Evolutionary conservation across 2,329 filamentous ascomycete genomes (phyloP), one percentile per base, ranked within the genome.

Genomic region (Claviceps sp.): DNA sequence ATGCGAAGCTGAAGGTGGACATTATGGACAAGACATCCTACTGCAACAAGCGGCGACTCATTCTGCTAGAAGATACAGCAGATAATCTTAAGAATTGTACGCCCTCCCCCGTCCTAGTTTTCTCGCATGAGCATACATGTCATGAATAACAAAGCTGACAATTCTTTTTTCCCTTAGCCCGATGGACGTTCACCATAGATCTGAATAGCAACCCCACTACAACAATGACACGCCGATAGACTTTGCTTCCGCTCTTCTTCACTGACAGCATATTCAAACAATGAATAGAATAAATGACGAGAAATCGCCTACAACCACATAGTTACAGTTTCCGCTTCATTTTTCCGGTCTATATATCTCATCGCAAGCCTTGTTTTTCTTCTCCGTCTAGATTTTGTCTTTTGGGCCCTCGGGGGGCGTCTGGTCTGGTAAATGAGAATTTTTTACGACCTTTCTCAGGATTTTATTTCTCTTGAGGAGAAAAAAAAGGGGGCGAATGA

Each of bases 1-100:
- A 85, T 45, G 66, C 88, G n/a, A 95, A 95, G 68, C 75, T 96
- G 54, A 97, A 96, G 72, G 88, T 95, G 6, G 91, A 96, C 58
- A 98, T 98, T 63, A 87, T 98, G 82, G 91, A 98, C 68, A 97
- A 96, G 77, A 98, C 91, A 4, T 81, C 89, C 0, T 98, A 98
- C 67, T 98, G 94, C 72, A 95, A 87, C 67, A 91, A 93, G 68
- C 79, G 93, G 50, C 79, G 93, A 45, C 77, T 96, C 23, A 96
- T 97, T 57, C 67, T 98, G 9, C 75, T 98, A 20, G 88, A 89
- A 51, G 88, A 96, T 61, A 97, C 93, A 2, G 93, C 93, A 0
- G 86, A 95, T 58, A 95, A 95, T 60, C 72, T 98, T 50, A 89
- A 86, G 60, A 83, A 87, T 64, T 86, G 91, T 93, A 76, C 39